Base-by-base conservation (phyloP, 1,139 yeast species). In the Protomyces inundatus region DNA sequence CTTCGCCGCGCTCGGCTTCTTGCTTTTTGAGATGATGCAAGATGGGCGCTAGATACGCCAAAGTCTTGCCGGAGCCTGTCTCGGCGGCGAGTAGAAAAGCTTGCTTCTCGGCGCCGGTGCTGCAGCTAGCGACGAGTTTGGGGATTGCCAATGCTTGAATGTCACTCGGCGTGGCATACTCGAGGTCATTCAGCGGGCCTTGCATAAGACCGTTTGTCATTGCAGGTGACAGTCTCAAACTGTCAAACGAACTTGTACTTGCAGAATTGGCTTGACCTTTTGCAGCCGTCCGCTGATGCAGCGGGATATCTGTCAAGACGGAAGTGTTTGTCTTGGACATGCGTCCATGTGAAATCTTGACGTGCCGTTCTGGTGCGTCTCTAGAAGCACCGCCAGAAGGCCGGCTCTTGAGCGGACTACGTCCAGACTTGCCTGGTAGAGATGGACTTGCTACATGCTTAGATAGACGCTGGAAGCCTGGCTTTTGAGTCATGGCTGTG, bases 51-150 rank as follows among this genome's bases (percentile, higher is more conserved):
- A 91, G 74, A 72, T 91, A 93, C 0, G 97, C 90, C 84, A 96
- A 84, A 0, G 98, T 93, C 73, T 93, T 93, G 6, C 98, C 98
- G 0, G 96, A 87, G 0, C 98, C 98, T 0, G 98, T 93, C 73
- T 93, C 98, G 1, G 97, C 97, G 1, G 97, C 97, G 65, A 93
- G 75, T 2, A 95, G 84, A 76, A 84, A 90, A 0, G 87, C 81
- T 69, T 85, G 85, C 50, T 37, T 30, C 23, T 33, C 45, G 2
- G 68, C 64, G 2, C 32, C 48, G 2, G 48, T 42, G 66, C 67
- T 63, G 66, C 71, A 42, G 33, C 71, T 73, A 50, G 75, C 69
- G 71, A 76, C 75, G 36, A 86, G 75, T 12, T 79, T 76, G 68
- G 83, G 83, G 45, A 84, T 79, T 1, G 86, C 82, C 6, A 85